Conservation (phyloP, 306 rosid genomes). For the Vigna mungo region DNA sequence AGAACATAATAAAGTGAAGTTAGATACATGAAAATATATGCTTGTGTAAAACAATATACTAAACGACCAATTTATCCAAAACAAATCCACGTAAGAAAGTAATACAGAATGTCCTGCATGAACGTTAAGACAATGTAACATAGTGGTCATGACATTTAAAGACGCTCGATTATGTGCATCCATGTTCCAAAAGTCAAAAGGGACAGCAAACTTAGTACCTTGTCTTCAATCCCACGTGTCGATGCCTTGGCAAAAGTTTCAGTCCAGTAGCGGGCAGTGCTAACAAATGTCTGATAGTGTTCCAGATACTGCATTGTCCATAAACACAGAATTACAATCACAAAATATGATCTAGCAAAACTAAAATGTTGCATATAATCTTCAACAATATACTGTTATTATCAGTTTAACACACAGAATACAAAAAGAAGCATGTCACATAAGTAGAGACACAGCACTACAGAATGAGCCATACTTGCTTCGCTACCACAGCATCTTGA, state of each 20-base stretch:
- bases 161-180: conserved; percentile 23
- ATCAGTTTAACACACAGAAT: conserved; percentile 11
- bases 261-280: conserved; percentile 97
- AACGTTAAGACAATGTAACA: not conserved
- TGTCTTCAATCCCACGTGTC: conserved; percentile 83
- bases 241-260: conserved; percentile 89
- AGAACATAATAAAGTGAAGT: not conserved
- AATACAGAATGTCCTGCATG: conserved; percentile 11
- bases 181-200: conserved; percentile 22
- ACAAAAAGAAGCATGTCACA: conserved; percentile 18
- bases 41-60: conserved; percentile 22
- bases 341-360: conserved; percentile 18
- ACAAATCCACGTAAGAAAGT: conserved; percentile 1
- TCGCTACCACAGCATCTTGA: conserved; percentile 99
- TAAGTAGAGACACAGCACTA: not conserved
- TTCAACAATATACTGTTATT: conserved; percentile 4
- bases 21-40: conserved; percentile 30
- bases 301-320: conserved; percentile 73
- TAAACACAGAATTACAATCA: conserved; percentile 27
- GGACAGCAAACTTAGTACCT: conserved; percentile 56
- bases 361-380: not conserved
- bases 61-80: not conserved
- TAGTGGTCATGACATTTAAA: conserved; percentile 7
- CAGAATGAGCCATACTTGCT: conserved; percentile 67
- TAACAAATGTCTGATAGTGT: conserved; percentile 84